Percentiles rank a stretch among this genome's conserved stretches.
Conservation (phyloP, 495 filamentous ascomycete species). For the Aspergillus taichungensis region DNA sequence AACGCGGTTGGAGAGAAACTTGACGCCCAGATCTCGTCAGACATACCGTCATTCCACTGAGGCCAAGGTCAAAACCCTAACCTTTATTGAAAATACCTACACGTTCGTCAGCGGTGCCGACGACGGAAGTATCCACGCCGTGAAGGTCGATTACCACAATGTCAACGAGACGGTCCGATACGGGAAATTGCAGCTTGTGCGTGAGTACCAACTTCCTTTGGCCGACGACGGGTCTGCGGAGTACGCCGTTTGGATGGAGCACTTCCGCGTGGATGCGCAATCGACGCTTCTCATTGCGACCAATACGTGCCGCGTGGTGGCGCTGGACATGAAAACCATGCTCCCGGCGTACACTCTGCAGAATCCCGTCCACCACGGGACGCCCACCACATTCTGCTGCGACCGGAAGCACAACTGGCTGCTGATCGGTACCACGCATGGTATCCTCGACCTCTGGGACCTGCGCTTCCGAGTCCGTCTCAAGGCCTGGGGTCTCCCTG, state of each 20-base stretch:
- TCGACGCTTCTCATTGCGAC: slow-evolving; percentile 83
- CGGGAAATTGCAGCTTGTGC: slow-evolving; percentile 62
- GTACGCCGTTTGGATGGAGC: slow-evolving; percentile 84
- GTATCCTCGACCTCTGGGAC: slow-evolving; percentile 92
- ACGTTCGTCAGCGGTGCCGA: slow-evolving; percentile 82
- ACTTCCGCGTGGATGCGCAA: slow-evolving; percentile 71
- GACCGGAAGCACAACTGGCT: slow-evolving; percentile 84
- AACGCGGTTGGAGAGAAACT: slow-evolving; percentile 76
- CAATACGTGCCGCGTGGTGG: slow-evolving; percentile 71
- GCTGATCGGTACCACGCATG: slow-evolving; percentile 83
- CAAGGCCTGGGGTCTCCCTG: slow-evolving; percentile 82
- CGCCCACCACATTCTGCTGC: slow-evolving; percentile 84
- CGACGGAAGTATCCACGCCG: slow-evolving; percentile 84
- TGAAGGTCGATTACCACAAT: slow-evolving; percentile 70
- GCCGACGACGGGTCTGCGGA: slow-evolving; percentile 40
- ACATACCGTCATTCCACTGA: slow-evolving; percentile 67
- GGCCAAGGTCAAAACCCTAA: slow-evolving; percentile 66
- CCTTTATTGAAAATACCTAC: slow-evolving; percentile 91
- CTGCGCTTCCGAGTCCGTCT: slow-evolving; percentile 82
- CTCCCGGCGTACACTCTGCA: slow-evolving; percentile 66
- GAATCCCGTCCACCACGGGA: slow-evolving; percentile 91
- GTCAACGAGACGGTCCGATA: slow-evolving; percentile 57
- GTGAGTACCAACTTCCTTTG: slow-evolving; percentile 67
- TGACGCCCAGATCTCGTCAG: slow-evolving; percentile 79
- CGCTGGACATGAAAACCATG: slow-evolving; percentile 87